A percentile compares a stretch with the other conserved stretches of the same genome.
Evolutionary conservation across 176 grass and related monocot species (phyloP).

Genomic region (Avena atlantica): DNA sequence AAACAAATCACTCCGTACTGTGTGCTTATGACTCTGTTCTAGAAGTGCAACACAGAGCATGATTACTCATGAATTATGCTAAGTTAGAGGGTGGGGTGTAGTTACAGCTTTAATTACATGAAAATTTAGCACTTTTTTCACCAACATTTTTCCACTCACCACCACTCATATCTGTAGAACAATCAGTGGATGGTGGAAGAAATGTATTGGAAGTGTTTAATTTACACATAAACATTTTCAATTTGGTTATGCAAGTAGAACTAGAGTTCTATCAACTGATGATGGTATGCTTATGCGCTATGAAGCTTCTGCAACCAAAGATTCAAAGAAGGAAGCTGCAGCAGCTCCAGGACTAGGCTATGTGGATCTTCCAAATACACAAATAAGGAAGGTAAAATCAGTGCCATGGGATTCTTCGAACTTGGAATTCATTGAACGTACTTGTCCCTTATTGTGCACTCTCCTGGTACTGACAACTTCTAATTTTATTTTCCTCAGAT

Average conservation of each 20-base stretch:
- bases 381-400: conserved; percentile 68
- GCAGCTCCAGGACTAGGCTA: conserved; percentile 50
- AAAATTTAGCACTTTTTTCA: conserved; percentile 5
- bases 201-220: neutral
- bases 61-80: neutral
- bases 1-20: neutral
- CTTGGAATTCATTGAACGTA: conserved; percentile 2
- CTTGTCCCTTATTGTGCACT: neutral
- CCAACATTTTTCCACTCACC: neutral
- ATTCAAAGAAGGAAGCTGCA: conserved; percentile 31
- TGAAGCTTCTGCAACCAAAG: conserved; percentile 58
- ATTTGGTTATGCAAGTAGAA: conserved; percentile 26
- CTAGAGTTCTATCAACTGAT: neutral
- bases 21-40: neutral
- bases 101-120: neutral
- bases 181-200: neutral
- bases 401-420: neutral
- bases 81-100: neutral
- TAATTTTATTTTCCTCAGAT: conserved; percentile 42
- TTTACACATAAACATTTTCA: neutral
- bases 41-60: neutral
- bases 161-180: neutral
- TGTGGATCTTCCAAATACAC: conserved; percentile 68
- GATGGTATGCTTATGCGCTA: neutral
- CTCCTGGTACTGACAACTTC: neutral